phyloP scores from a whole-genome alignment of 2,329 filamentous ascomycete species.

The Whalleya microplaca region DNA sequence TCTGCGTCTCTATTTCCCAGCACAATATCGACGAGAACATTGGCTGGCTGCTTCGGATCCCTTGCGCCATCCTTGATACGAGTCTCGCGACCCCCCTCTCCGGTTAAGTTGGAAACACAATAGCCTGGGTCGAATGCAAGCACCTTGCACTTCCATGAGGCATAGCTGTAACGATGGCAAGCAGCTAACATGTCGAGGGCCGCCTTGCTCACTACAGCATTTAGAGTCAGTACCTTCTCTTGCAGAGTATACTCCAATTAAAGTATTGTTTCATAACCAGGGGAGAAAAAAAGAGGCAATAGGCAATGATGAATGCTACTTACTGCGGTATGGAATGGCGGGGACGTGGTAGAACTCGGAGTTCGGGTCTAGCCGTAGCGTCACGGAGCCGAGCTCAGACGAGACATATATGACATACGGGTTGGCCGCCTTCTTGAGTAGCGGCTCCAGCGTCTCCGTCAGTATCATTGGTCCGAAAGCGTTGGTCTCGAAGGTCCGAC shows the following conservation, averaged over 20 bases:
- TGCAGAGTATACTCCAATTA: too few relatives aligned
- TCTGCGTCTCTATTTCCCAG: constrained; percentile 35
- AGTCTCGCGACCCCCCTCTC: constrained; percentile 31
- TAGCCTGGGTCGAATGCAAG: constrained; percentile 41
- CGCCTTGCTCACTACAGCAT: constrained; percentile 42
- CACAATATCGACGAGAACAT: constrained; percentile 31
- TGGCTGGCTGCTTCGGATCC: constrained; percentile 33
- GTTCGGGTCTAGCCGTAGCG: constrained; percentile 28
- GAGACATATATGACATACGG: constrained; percentile 41
- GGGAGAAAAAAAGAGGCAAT: too few relatives aligned
- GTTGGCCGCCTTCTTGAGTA: constrained; percentile 35
- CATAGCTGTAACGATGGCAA: constrained; percentile 33
- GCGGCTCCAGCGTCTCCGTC: constrained; percentile 37
- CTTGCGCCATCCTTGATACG: constrained; percentile 32
- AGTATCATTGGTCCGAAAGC: constrained; percentile 35
- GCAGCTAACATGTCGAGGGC: constrained; percentile 43
- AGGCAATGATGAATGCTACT: too few relatives aligned
- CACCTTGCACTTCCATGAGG: constrained; percentile 37
- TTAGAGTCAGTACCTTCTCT: too few relatives aligned
- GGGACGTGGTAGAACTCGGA: constrained; percentile 16
- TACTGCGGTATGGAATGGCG: constrained; percentile 37
- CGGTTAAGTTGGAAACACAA: constrained; percentile 39
- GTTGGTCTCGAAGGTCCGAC: constrained; percentile 51
- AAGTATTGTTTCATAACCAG: too few relatives aligned
- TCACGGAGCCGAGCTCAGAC: constrained; percentile 39